Evolutionary conservation across 495 filamentous ascomycete genomes (phyloP).

Genomic region (Cetradonia linearis): DNA sequence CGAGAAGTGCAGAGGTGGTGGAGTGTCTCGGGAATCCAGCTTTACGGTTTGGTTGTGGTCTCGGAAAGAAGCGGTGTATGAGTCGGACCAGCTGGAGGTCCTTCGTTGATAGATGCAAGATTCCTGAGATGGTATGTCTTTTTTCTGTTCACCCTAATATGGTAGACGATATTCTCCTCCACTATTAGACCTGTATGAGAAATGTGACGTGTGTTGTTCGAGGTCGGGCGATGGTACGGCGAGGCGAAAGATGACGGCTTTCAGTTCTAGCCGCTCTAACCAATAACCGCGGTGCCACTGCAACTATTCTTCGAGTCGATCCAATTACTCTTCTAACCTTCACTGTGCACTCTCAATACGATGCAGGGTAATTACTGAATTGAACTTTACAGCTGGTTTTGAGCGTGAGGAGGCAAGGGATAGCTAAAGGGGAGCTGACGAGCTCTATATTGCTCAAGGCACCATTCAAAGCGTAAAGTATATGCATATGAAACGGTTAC

Average conservation of each 20-base stretch:
- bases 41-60: conserved; percentile 27
- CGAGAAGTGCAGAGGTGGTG: conserved; percentile 35
- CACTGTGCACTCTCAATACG: background rate
- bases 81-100: background rate
- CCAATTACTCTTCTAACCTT: background rate
- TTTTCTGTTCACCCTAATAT: background rate
- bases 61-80: conserved; percentile 15
- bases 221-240: background rate
- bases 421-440: background rate
- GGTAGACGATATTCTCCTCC: background rate
- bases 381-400: background rate
- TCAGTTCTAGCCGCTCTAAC: conserved; percentile 6
- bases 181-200: background rate
- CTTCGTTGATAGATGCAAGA: background rate
- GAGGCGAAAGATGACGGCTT: conserved; percentile 3
- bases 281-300: conserved; percentile 10
- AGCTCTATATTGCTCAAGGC: background rate
- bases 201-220: conserved; percentile 11
- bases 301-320: conserved; percentile 1
- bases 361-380: background rate
- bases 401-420: background rate
- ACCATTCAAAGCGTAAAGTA: conserved; percentile 2
- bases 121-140: background rate
- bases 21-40: conserved; percentile 38
- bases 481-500: conserved; percentile 9